Conservation (phyloP, 1,139 yeast genomes). For the Blastobotrys buckinghamii region DNA sequence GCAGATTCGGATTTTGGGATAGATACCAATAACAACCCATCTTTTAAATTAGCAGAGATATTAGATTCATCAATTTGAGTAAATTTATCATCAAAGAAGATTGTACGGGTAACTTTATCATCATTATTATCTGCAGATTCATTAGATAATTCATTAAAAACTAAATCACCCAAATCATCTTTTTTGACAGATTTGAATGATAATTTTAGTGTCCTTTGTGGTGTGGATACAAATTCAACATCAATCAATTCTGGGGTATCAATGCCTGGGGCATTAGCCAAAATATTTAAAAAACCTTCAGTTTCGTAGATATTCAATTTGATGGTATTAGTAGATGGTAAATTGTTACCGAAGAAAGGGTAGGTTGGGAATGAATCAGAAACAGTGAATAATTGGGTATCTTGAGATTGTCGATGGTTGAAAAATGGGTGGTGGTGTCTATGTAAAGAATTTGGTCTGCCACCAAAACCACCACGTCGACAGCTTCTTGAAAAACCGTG, state of each 20-base stretch:
- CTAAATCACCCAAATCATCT: background rate
- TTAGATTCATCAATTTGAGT: background rate
- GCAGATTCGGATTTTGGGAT: background rate
- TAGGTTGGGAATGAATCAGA: too few relatives aligned
- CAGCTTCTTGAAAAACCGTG: too few relatives aligned
- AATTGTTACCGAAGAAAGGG: background rate
- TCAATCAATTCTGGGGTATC: background rate
- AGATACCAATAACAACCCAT: background rate
- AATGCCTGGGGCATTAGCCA: background rate
- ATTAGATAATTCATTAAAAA: background rate
- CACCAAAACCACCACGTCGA: background rate
- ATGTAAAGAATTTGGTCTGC: background rate
- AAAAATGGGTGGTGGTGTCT: background rate
- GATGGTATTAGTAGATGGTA: background rate
- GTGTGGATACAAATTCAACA: background rate
- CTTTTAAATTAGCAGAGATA: background rate
- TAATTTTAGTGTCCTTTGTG: background rate
- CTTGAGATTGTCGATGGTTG: background rate
- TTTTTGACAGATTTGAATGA: background rate
- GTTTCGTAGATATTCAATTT: background rate
- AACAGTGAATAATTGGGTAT: too few relatives aligned
- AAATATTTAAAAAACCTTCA: background rate
- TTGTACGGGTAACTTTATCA: background rate
- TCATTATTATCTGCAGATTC: too few relatives aligned
- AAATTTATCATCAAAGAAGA: background rate